phyloP scores from a whole-genome alignment of 768 basidiomycete genomes.

The Hygrocybe punicea region DNA sequence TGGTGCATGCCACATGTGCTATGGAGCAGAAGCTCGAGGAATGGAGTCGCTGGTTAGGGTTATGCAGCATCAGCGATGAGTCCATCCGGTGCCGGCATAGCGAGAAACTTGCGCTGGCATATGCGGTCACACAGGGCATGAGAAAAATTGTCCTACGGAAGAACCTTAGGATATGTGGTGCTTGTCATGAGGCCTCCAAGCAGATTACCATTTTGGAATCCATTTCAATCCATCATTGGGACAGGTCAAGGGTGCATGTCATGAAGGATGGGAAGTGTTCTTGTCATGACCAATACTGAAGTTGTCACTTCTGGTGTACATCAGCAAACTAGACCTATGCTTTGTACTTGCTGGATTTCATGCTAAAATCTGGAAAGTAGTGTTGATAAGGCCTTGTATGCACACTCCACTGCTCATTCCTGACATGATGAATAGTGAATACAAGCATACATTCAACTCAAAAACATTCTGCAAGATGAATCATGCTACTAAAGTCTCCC shows the following conservation, averaged over 20 bases:
- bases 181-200: slow-evolving; percentile 25
- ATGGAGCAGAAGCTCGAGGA: slow-evolving; percentile 23
- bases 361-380: too few species aligned
- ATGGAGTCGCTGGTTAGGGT: slow-evolving; percentile 21
- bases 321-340: not conserved
- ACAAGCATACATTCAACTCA: too few species aligned
- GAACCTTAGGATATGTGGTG: slow-evolving; percentile 25
- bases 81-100: slow-evolving; percentile 23
- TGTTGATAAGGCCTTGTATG: too few species aligned
- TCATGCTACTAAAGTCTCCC: too few species aligned
- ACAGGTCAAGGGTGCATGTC: slow-evolving; percentile 24
- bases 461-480: too few species aligned
- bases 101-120: slow-evolving; percentile 24
- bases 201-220: slow-evolving; percentile 25
- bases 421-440: too few species aligned
- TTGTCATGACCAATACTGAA: slow-evolving; percentile 25
- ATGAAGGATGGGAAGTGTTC: slow-evolving; percentile 26
- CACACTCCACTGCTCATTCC: too few species aligned
- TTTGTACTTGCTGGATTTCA: too few species aligned
- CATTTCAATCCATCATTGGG: slow-evolving; percentile 26
- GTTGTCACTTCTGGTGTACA: slow-evolving; percentile 5
- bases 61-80: slow-evolving; percentile 21
- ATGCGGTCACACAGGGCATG: slow-evolving; percentile 24
- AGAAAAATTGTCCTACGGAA: slow-evolving; percentile 21
- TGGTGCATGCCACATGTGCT: slow-evolving; percentile 16